Conservation (phyloP, 2,329 filamentous ascomycete species). For the Arthrobotrys sinensis region DNA sequence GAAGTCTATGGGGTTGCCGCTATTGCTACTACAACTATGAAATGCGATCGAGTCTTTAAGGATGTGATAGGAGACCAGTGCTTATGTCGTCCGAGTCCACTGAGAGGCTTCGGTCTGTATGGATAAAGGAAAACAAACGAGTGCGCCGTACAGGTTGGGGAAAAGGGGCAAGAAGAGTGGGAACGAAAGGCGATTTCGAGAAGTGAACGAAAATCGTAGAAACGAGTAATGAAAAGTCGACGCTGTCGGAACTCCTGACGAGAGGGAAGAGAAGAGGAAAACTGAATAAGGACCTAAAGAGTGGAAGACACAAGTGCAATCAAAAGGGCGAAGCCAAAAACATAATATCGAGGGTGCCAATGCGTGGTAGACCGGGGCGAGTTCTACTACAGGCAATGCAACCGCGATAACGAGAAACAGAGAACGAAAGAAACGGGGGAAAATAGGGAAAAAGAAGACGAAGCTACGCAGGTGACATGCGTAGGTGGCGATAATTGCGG, state of each 20-base stretch:
- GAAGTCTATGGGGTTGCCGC: background rate
- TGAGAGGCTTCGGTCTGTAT: background rate
- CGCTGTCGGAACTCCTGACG: slow-evolving; percentile 8
- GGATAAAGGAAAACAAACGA: slow-evolving; percentile 18
- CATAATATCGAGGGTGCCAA: slow-evolving; percentile 34
- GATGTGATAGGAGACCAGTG: background rate
- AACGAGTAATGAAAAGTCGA: slow-evolving; percentile 21
- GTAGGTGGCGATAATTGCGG: background rate
- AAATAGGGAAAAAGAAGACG: background rate
- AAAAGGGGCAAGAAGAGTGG: slow-evolving; percentile 6
- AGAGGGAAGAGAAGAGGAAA: slow-evolving; percentile 16
- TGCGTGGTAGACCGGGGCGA: slow-evolving; percentile 24
- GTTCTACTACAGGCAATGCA: slow-evolving; percentile 23
- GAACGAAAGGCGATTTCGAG: slow-evolving; percentile 14
- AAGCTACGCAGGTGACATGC: slow-evolving; percentile 15
- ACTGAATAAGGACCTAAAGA: background rate
- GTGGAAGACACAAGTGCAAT: slow-evolving; percentile 40
- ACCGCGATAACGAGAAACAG: slow-evolving; percentile 31
- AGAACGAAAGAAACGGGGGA: slow-evolving; percentile 15
- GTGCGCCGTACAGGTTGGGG: slow-evolving; percentile 1
- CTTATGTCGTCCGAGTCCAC: background rate
- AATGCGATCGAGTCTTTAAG: background rate
- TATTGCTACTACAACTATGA: background rate
- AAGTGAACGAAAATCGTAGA: slow-evolving; percentile 19
- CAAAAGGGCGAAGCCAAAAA: slow-evolving; percentile 36